Evolutionary conservation across 2,329 filamentous ascomycete species (phyloP), one percentile per base, ranked within the genome.

Genomic region (Talaromyces sp.): DNA sequence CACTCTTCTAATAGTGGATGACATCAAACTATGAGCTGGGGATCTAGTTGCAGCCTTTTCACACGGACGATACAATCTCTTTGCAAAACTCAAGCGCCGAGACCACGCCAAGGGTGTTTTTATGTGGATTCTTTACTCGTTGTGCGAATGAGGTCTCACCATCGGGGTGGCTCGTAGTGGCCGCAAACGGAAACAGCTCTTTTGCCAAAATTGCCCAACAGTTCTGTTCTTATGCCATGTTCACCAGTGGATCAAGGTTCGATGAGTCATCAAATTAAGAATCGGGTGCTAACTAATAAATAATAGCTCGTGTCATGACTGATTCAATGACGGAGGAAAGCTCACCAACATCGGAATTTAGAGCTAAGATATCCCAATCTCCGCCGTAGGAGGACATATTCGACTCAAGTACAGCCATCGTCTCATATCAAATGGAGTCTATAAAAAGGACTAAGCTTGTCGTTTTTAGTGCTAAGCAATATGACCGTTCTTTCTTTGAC

Each of bases 391-490:
- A 5, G 13, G 47, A 51, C 47, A 17, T 27, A 27, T 8, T 10
- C 47, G 29, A 17, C 13, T 10, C 38, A 31, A 59, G 2, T 8
- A 45, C 25, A 29, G 31, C 25, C 19, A 29, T 31, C 3, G 8
- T n/a, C 7, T 47, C 17, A 8, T 31, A 59, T 29, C 25, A 40
- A 59, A 59, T 59, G 58, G 58, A 59, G 15, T 17, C 58, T 8
- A 7, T 11, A 36, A 38, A 10, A 45, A 59, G 22, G 25, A 85
- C 87, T 83, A 86, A 85, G 74, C 78, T 90, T 72, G 83, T 85
- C 68, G 81, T 90, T 67, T 90, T 89, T 77, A 88, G 85, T 77
- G 79, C 86, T 64, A 89, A 89, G 75, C 79, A 85, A 58, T 89
- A 89, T 76, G 87, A 89, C 79, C 83, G 82, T 69, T 77, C 79